Evolutionary conservation across 257 asterid species (phyloP).

Genomic region (Echium plantagineum): DNA sequence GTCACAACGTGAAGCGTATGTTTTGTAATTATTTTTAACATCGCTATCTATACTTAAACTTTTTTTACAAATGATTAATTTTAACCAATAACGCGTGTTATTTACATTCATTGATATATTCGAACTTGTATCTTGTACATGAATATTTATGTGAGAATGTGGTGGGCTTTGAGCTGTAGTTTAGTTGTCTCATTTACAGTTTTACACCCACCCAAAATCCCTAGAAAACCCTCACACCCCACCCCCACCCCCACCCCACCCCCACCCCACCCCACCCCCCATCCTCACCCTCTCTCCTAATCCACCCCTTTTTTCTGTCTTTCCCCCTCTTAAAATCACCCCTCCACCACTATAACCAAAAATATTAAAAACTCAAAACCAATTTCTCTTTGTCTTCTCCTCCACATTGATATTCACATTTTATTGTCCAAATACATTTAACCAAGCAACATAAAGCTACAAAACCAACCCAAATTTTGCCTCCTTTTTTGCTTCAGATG

Average conservation of each 20-base stretch:
- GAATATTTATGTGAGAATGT: background rate
- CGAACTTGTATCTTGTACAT: no score
- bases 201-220: constrained; percentile 28
- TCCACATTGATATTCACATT: constrained; percentile 11
- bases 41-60: no score
- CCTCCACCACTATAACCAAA: constrained; percentile 18
- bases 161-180: constrained; percentile 7
- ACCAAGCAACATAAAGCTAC: background rate
- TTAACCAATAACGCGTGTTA: no score
- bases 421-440: background rate
- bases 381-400: background rate
- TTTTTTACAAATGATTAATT: no score
- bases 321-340: background rate
- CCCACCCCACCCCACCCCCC: constrained; percentile 11
- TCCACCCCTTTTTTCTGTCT: constrained; percentile 17
- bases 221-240: constrained; percentile 13
- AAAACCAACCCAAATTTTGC: background rate
- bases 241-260: background rate
- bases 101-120: no score
- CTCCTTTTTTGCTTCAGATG: constrained; percentile 36
- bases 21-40: no score
- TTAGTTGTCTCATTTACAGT: constrained; percentile 76
- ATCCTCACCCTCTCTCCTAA: background rate
- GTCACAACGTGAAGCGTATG: no score
- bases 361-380: constrained; percentile 11